These are phyloP conservation scores for Colletotrichum coccodes DNA, from an alignment of 2,329 filamentous ascomycete genomes.

Conservation along the genomic window DNA sequence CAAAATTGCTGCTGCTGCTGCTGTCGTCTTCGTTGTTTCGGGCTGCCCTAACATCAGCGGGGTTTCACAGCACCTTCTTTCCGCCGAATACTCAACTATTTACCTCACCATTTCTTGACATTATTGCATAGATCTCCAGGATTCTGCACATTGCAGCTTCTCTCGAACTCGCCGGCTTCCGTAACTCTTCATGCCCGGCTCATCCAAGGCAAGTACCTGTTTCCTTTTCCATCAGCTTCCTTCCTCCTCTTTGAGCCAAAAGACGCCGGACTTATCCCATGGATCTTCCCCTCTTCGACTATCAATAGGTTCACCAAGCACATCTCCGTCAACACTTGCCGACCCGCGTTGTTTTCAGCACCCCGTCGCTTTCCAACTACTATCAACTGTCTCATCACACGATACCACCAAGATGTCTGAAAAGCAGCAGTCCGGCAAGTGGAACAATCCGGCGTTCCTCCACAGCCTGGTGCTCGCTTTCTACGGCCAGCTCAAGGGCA, in stretches of 20 bases:
- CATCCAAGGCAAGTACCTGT: background rate
- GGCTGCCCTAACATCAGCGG: too few relatives aligned
- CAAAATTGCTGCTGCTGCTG: background rate
- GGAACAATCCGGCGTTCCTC: conserved; percentile 47
- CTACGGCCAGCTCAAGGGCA: conserved; percentile 42
- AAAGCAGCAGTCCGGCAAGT: conserved; percentile 31
- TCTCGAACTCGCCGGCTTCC: too few relatives aligned
- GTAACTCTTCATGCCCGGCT: background rate
- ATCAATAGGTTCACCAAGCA: background rate
- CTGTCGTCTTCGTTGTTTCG: too few relatives aligned
- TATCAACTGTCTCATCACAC: background rate
- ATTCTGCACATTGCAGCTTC: too few relatives aligned
- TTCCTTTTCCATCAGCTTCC: too few relatives aligned
- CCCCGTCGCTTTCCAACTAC: background rate
- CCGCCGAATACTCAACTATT: too few relatives aligned
- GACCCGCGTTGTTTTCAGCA: background rate
- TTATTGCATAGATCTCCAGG: too few relatives aligned
- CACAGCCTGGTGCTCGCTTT: conserved; percentile 45
- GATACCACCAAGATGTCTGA: conserved; percentile 22
- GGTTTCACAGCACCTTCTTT: too few relatives aligned
- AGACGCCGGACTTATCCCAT: too few relatives aligned
- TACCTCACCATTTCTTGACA: too few relatives aligned
- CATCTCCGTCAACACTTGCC: background rate
- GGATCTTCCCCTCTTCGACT: background rate
- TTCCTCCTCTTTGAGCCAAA: background rate